Evolutionary conservation across 371 early-diverging fungal genomes (phyloP), one percentile per base, ranked within the genome.

Genomic region (Apophysomyces variabilis): DNA sequence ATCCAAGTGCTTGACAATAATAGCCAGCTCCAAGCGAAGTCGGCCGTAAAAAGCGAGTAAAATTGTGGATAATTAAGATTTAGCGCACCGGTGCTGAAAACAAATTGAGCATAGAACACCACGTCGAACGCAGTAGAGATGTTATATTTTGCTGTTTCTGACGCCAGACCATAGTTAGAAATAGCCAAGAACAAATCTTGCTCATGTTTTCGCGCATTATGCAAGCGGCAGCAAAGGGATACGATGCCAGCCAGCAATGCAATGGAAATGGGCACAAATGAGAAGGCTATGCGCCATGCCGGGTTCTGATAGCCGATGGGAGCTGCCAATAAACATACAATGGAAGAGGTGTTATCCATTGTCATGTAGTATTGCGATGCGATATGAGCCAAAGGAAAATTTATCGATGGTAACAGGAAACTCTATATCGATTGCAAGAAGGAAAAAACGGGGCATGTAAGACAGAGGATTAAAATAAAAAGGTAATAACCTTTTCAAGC

Each of bases 111-210:
- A 60, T 87, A 84, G 57, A 73, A 78, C 18, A 87, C 64, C 16
- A 87, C 54, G 61, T 87, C 87, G 54, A 83, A 82, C 50, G 85
- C 72, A 0, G 85, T 85, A 11, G 87, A 85, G 1, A 84, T 82
- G 50, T 82, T 83, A 14, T 85, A 69, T n/a, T 76, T 75, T 47
- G 84, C 67, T 3, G 77, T 63, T 21, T 79, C 82, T 12, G 85
- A 70, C 9, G 75, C 64, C 45, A 83, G 72, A 41, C 80, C 84
- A 69, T 87, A 85, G 35, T 83, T 85, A 8, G 85, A 85, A 16
- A 77, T 68, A 11, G 83, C 73, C 9, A 83, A 57, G 57, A 85
- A 71, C 12, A 84, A 66, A 13, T 85, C 83, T 26, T 77, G 78
- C 3, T 76, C 74, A 5, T 73, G 71, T 1, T 77, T 63, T 3